Evolutionary conservation across 768 basidiomycete genomes (phyloP).

Genomic region (Suillus lakei): DNA sequence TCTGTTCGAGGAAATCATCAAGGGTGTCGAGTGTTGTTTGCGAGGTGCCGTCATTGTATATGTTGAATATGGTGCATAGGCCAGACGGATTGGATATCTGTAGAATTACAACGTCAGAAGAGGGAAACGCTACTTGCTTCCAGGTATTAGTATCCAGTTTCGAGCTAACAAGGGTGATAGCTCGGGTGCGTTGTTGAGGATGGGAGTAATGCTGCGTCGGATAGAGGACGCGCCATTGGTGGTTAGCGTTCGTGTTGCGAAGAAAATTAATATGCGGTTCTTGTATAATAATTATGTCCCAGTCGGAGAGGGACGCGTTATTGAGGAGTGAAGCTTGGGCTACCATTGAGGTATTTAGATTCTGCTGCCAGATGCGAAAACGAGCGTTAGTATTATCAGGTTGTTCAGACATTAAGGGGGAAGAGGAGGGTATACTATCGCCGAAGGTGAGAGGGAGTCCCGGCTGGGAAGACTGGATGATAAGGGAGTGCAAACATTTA

Average conservation of each 20-base stretch:
- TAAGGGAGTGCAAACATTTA: too few species aligned
- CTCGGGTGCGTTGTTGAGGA: not conserved
- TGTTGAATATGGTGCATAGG: conserved; percentile 18
- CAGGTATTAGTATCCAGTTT: conserved; percentile 23
- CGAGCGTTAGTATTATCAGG: too few species aligned
- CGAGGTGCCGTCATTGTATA: conserved; percentile 39
- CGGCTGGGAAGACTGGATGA: too few species aligned
- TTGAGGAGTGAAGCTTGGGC: conserved; percentile 24
- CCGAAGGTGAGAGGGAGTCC: too few species aligned
- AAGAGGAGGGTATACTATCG: conserved; percentile 4
- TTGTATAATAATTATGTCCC: conserved; percentile 3
- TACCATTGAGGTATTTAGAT: conserved; percentile 27
- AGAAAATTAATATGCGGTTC: conserved; percentile 4
- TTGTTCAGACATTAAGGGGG: too few species aligned
- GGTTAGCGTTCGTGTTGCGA: not conserved
- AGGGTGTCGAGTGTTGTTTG: conserved; percentile 21
- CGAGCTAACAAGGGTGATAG: conserved; percentile 24
- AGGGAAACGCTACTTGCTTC: conserved; percentile 21
- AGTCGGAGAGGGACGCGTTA: not conserved
- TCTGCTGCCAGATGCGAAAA: conserved; percentile 32
- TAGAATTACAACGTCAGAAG: conserved; percentile 25
- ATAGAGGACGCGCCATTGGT: not conserved
- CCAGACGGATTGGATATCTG: conserved; percentile 3
- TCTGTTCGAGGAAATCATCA: conserved; percentile 4
- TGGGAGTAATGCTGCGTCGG: not conserved